Evolutionary conservation across 257 asterid species (phyloP).

Genomic region (Solanum bukasovii): DNA sequence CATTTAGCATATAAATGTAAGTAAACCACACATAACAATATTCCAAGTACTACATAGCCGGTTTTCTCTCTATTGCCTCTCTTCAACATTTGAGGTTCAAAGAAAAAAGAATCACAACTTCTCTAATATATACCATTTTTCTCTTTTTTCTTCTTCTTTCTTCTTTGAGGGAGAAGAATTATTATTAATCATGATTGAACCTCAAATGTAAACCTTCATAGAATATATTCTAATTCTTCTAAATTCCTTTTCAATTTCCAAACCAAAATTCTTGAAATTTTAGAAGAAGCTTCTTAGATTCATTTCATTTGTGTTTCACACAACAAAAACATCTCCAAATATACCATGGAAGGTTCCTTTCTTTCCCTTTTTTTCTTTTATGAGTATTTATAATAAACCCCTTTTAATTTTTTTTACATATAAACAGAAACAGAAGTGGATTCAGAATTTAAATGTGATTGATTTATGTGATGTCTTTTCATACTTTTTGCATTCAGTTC

Average conservation of each 20-base stretch:
- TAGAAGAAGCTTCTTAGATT: conserved; percentile 6
- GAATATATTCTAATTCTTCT: background rate
- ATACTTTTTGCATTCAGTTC: background rate
- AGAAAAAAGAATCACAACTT: conserved; percentile 28
- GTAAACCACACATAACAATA: background rate
- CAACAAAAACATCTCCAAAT: background rate
- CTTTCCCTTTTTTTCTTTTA: background rate
- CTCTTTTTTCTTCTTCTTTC: conserved; percentile 11
- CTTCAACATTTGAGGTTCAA: background rate
- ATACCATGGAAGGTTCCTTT: background rate
- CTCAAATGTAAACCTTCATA: conserved; percentile 11
- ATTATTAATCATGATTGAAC: background rate
- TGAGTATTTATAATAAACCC: background rate
- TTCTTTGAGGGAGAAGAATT: conserved; percentile 23
- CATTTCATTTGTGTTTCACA: background rate
- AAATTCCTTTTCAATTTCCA: background rate
- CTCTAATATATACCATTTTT: background rate
- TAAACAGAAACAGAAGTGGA: background rate
- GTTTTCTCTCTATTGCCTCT: conserved; percentile 10
- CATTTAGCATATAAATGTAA: background rate
- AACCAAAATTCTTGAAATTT: background rate
- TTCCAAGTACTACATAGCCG: conserved; percentile 18
- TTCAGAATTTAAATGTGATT: background rate
- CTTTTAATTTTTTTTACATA: background rate
- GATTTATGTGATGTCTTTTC: background rate